phyloP scores from a whole-genome alignment of 495 filamentous ascomycete species.

The Penicillium turbatum region DNA sequence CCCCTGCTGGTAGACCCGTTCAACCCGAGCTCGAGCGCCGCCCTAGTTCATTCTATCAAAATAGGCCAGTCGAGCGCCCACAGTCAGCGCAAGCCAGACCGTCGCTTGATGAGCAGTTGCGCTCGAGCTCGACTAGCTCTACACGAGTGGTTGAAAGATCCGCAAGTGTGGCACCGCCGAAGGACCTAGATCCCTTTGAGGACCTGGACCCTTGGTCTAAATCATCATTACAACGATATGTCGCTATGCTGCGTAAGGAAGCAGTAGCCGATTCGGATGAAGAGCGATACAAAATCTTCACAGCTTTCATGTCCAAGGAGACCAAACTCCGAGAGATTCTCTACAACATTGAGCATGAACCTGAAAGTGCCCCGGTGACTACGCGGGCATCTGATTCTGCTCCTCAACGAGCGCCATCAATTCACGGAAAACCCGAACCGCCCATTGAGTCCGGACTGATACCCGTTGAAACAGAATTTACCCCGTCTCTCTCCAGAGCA shows the following conservation, averaged over 20 bases:
- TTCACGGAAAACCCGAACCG: constrained; percentile 11
- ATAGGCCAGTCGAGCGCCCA: constrained; percentile 12
- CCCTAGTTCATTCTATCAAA: constrained; percentile 1
- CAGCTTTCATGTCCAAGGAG: constrained; percentile 48
- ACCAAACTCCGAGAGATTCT: constrained; percentile 50
- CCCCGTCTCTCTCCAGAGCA: not conserved
- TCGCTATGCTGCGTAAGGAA: constrained; percentile 52
- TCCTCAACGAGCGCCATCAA: constrained; percentile 7
- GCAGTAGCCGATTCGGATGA: constrained; percentile 45
- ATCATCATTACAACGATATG: constrained; percentile 49
- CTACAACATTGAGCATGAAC: constrained; percentile 46
- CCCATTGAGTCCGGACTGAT: constrained; percentile 35
- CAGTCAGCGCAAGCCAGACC: constrained; percentile 2
- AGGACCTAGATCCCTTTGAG: constrained; percentile 39
- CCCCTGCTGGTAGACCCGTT: constrained; percentile 13
- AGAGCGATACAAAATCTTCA: constrained; percentile 51
- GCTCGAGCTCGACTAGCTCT: not conserved
- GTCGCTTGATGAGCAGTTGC: not conserved
- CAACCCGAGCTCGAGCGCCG: constrained; percentile 3
- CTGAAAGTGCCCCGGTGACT: constrained; percentile 9
- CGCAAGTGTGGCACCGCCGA: constrained; percentile 4
- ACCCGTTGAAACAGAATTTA: constrained; percentile 31
- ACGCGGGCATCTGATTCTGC: constrained; percentile 8
- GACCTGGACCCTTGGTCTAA: constrained; percentile 52
- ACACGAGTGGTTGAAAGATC: not conserved